A percentile compares a stretch with the other conserved stretches of the same genome.
phyloP scores from a whole-genome alignment of 768 basidiomycete genomes.

The Mycena polygramma region DNA sequence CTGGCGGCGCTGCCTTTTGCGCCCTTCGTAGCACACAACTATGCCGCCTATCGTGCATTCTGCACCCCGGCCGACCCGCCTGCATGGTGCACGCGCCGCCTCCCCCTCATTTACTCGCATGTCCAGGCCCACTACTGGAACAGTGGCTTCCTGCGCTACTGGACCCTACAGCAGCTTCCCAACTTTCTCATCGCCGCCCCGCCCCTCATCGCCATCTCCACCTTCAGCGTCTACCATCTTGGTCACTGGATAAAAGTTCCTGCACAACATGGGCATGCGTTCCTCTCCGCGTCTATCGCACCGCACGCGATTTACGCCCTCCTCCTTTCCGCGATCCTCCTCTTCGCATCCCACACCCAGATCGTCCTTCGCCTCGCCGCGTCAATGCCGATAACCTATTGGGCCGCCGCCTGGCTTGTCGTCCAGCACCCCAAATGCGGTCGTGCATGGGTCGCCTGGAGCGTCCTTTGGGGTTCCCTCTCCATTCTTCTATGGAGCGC shows the following conservation, averaged over 20 bases:
- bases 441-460: slow-evolving; percentile 82
- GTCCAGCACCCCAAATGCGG: slow-evolving; percentile 63
- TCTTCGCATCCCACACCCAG: slow-evolving; percentile 89
- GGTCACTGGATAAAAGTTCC: slow-evolving; percentile 31
- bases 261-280: slow-evolving; percentile 26
- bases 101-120: slow-evolving; percentile 85
- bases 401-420: slow-evolving; percentile 84
- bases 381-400: slow-evolving; percentile 85
- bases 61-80: slow-evolving; percentile 57
- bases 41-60: slow-evolving; percentile 73
- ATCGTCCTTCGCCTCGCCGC: slow-evolving; percentile 85
- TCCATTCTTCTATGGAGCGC: slow-evolving; percentile 84
- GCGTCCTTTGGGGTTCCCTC: slow-evolving; percentile 78
- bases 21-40: slow-evolving; percentile 84
- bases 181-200: slow-evolving; percentile 89
- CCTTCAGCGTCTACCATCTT: slow-evolving; percentile 55
- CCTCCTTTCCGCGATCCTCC: slow-evolving; percentile 69
- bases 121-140: slow-evolving; percentile 92
- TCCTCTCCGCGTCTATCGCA: slow-evolving; percentile 59
- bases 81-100: slow-evolving; percentile 72
- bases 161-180: slow-evolving; percentile 85
- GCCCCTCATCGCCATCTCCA: slow-evolving; percentile 65
- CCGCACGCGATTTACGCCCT: slow-evolving; percentile 86
- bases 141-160: slow-evolving; percentile 87
- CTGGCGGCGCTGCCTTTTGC: slow-evolving; percentile 62